Evolutionary conservation across 257 asterid genomes (phyloP).

Genomic region (Nicotiana knightiana): DNA sequence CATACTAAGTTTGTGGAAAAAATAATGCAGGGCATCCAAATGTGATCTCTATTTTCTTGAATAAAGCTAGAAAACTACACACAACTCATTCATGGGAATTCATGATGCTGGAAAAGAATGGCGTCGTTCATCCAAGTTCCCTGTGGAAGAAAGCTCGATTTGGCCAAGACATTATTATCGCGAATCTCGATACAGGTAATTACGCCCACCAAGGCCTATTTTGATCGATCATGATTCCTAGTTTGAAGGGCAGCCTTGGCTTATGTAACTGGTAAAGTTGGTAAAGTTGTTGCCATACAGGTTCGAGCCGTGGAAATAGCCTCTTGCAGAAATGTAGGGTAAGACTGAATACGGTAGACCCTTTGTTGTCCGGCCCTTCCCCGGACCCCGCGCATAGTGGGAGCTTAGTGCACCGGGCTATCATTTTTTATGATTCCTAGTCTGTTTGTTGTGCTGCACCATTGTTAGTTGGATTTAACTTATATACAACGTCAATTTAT

Average conservation of each 20-base stretch:
- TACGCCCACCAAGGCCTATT: background rate
- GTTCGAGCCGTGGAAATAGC: no score
- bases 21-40: conserved; percentile 41
- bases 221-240: background rate
- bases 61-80: conserved; percentile 41
- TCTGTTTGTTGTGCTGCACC: background rate
- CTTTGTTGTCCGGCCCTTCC: no score
- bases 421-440: no score
- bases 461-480: background rate
- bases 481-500: background rate
- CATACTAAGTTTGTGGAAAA: background rate
- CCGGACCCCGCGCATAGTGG: no score
- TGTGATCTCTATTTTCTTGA: conserved; percentile 57
- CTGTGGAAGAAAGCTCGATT: conserved; percentile 54
- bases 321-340: no score
- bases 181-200: conserved; percentile 61
- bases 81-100: conserved; percentile 84
- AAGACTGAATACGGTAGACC: no score
- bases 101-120: conserved; percentile 39
- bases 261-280: no score
- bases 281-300: no score
- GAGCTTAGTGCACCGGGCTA: no score
- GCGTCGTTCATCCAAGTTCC: conserved; percentile 27
- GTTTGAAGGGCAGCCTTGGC: no score
- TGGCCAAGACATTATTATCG: conserved; percentile 62